Evolutionary conservation across 2,329 filamentous ascomycete genomes (phyloP), one percentile per base, ranked within the genome.

Genomic region (Fusarium sp.): DNA sequence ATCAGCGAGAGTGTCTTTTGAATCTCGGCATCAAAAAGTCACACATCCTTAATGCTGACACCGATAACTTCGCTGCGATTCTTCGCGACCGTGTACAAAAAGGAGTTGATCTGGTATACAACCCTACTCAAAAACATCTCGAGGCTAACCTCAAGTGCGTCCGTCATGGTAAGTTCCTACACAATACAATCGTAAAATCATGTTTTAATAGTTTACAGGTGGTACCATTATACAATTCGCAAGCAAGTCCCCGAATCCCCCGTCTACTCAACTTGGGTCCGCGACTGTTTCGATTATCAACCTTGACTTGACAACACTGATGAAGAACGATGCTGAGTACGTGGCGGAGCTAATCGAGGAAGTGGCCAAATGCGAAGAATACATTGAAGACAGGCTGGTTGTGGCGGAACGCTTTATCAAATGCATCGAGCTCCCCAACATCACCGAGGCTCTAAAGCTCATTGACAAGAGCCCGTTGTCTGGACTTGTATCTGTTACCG

Each of bases 61-160:
- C 77, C 8, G 78, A 80, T 27, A 74, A 69, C 20, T 80, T 83
- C 20, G 77, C 80, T 12, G 67, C 73, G 1, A 54, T 69, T 6
- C 66, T 85, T 34, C 69, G 77, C 27, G 65, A 75, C 0, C 56
- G 77, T 20, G 84, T 82, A 1, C 65, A 62, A 16, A 69, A 67
- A 30, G 80, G 80, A 15, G 73, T 85, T 3, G 82, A 86, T 46
- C 62, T 85, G 6, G 76, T 86, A 3, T 84, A 85, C 54, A 84
- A 85, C 65, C 78, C 84, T 1, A 82, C 84, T 0, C 80, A 80
- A 49, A 71, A 78, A 11, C 69, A 80, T 38, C 54, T 79, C 6
- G 76, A 79, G 5, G 60, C 73, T 6, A 80, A 76, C 58, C 70
- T 77, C 16, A 70, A 76, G 41, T 83, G 80, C 44, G 77, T 83